Percentiles rank a stretch among this genome's conserved stretches.
phyloP scores from a whole-genome alignment of 2,329 filamentous ascomycete species.

The Verticillium isaacii region DNA sequence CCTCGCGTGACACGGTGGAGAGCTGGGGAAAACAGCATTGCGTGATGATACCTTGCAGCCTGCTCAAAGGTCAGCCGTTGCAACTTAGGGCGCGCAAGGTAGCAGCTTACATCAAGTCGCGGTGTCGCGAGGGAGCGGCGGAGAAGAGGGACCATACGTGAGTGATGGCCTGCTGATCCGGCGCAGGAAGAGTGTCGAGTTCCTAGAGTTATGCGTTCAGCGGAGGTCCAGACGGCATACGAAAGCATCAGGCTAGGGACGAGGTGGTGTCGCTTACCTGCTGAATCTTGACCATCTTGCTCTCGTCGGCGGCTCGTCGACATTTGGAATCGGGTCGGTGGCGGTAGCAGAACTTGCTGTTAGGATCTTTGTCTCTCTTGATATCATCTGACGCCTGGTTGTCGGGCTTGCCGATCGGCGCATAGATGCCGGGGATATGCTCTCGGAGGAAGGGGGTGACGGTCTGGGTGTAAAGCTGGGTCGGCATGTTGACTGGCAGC shows the following conservation, averaged over 20 bases:
- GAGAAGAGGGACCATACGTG: conserved; percentile 98
- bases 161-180: conserved; percentile 91
- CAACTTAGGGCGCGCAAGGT: not conserved
- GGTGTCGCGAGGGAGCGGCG: conserved; percentile 86
- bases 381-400: conserved; percentile 31
- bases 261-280: conserved; percentile 49
- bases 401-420: conserved; percentile 63
- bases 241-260: not conserved
- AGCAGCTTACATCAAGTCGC: conserved; percentile 68
- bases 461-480: conserved; percentile 68
- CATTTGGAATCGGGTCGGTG: conserved; percentile 94
- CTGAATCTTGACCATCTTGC: conserved; percentile 93
- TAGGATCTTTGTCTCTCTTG: conserved; percentile 49
- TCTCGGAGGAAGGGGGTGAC: conserved; percentile 85
- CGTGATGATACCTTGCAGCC: conserved; percentile 83
- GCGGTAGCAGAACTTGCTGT: conserved; percentile 92
- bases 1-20: conserved; percentile 83
- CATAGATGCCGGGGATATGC: conserved; percentile 87
- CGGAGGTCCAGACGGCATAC: conserved; percentile 17
- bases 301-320: conserved; percentile 85
- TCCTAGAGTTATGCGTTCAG: conserved; percentile 46
- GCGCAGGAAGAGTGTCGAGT: conserved; percentile 73
- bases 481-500: conserved; percentile 49
- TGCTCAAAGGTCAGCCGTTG: not conserved
- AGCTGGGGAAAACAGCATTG: conserved; percentile 98